Conservation (phyloP, 306 rosid species). For the Ormosia semicastrata region DNA sequence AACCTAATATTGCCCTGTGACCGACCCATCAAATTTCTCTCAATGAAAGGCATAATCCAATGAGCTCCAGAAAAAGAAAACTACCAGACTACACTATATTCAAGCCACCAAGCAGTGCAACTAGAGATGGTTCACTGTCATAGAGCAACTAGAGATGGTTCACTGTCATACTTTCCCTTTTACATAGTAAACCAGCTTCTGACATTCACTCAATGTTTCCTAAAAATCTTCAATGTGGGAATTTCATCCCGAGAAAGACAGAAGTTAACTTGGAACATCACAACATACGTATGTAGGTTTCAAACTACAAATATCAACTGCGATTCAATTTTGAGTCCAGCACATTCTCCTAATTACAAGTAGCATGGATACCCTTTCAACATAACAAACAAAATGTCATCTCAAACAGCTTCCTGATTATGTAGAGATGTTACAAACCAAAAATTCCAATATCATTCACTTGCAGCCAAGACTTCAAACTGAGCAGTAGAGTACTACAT, state of each 20-base stretch:
- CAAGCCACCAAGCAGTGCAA: too few relatives aligned
- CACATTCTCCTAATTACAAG: not conserved
- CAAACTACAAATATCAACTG: not conserved
- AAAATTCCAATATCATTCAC: not conserved
- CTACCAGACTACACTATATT: too few relatives aligned
- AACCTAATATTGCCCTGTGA: not conserved
- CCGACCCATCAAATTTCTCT: not conserved
- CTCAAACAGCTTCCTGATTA: not conserved
- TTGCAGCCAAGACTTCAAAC: not conserved
- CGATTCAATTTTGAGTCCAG: not conserved
- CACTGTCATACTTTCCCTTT: too few relatives aligned
- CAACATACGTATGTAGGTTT: not conserved
- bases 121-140: too few relatives aligned
- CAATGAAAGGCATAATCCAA: too few relatives aligned
- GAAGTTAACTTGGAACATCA: not conserved
- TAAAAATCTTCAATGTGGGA: not conserved
- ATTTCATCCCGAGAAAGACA: not conserved
- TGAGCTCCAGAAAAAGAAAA: too few relatives aligned
- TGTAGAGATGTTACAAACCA: not conserved
- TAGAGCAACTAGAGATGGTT: too few relatives aligned
- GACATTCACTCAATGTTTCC: too few relatives aligned
- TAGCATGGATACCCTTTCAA: not conserved
- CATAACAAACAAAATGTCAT: not conserved
- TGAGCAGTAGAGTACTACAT: not conserved
- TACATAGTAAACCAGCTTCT: too few relatives aligned